A percentile compares a stretch with the other conserved stretches of the same genome.
Conservation (phyloP, 2,329 filamentous ascomycete species). For the Arthrobotrys musiformis region DNA sequence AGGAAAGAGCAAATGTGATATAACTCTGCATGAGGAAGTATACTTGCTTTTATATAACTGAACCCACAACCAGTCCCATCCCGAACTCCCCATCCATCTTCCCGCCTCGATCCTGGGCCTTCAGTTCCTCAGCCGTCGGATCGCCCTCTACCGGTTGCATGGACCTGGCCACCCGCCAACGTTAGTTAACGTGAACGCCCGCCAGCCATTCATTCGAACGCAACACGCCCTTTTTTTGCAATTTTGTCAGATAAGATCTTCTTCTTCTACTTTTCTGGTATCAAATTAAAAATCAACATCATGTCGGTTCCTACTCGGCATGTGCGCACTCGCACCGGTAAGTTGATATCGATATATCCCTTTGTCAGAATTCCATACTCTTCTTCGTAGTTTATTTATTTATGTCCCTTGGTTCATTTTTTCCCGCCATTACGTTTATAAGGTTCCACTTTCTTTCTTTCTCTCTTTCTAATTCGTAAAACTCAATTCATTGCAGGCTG, state of each 20-base stretch:
- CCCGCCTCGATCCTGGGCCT: background rate
- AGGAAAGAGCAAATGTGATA: slow-evolving; percentile 38
- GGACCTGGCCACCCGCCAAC: slow-evolving; percentile 22
- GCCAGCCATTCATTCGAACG: slow-evolving; percentile 5
- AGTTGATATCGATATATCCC: background rate
- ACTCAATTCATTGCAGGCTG: slow-evolving; percentile 59
- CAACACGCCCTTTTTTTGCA: slow-evolving; percentile 23
- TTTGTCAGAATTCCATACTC: background rate
- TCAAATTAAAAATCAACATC: background rate
- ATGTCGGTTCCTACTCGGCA: slow-evolving; percentile 38
- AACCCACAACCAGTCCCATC: slow-evolving; percentile 12
- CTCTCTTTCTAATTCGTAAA: background rate
- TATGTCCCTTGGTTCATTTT: background rate
- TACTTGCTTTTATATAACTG: slow-evolving; percentile 24
- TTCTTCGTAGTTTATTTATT: background rate
- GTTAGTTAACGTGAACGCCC: too few species aligned
- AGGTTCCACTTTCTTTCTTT: background rate
- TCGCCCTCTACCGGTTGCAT: slow-evolving; percentile 23
- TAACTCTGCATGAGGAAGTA: slow-evolving; percentile 12
- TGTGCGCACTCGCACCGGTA: slow-evolving; percentile 54
- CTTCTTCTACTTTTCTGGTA: background rate
- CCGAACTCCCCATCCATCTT: slow-evolving; percentile 10
- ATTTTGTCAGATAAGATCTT: background rate
- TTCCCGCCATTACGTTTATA: background rate
- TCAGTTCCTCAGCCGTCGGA: slow-evolving; percentile 14